phyloP scores from a whole-genome alignment of 352 stramenopile genomes.

The Phytophthora pisi region DNA sequence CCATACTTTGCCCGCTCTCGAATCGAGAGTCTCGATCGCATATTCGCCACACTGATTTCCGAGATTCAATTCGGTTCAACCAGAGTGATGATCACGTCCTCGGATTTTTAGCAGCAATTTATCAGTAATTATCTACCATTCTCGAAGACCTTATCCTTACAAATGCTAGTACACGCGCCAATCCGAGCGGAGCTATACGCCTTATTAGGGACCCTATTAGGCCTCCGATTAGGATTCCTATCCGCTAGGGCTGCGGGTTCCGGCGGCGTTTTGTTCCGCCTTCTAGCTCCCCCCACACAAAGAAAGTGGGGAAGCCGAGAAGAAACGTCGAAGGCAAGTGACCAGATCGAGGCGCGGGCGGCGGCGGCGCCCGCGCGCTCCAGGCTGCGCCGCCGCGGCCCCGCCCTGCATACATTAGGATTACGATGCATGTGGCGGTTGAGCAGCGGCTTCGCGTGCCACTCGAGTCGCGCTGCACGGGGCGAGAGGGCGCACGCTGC shows the following conservation, averaged over 20 bases:
- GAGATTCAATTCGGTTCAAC: conserved; percentile 33
- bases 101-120: neutral
- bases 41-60: conserved; percentile 22
- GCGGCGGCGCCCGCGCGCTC: neutral
- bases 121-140: conserved; percentile 18
- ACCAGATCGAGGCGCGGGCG: conserved; percentile 7
- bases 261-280: conserved; percentile 33
- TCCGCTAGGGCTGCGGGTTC: conserved; percentile 21
- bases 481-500: conserved; percentile 4
- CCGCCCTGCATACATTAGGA: neutral
- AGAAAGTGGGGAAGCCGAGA: conserved; percentile 44
- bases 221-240: neutral
- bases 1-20: neutral
- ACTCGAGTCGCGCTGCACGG: conserved; percentile 3
- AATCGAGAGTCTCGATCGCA: conserved; percentile 13
- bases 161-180: conserved; percentile 1
- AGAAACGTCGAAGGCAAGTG: conserved; percentile 51
- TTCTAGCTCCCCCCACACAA: conserved; percentile 32
- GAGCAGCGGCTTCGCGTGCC: conserved; percentile 2
- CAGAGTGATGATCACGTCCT: conserved; percentile 41
- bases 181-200: neutral
- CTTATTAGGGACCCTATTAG: conserved; percentile 19
- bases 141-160: conserved; percentile 27
- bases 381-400: neutral
- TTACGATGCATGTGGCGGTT: conserved; percentile 4